Evolutionary conservation across 257 asterid species (phyloP), one percentile per base, ranked within the genome.

Genomic region (Capsicum pubescens): DNA sequence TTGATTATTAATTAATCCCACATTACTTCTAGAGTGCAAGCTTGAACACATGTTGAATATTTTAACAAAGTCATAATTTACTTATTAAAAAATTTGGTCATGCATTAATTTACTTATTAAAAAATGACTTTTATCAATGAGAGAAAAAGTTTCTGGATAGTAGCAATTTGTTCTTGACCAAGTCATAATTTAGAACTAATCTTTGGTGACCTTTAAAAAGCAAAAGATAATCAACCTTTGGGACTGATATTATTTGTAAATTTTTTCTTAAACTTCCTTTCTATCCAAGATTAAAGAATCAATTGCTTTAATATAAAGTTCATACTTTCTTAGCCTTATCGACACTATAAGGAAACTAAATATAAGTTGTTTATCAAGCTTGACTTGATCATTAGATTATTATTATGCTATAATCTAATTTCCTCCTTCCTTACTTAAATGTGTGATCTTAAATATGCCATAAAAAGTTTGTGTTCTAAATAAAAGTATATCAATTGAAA

Each of bases 261-360:
- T 1, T n/a, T 63, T 19, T 63, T 19, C 11, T 11, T 63, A 63
- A 19, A 39, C 5, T 35, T 5, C 17, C 44, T 7, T 9, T 44
- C 79, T 32, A 4, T 32, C 79, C 32, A 70, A 39, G 44, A 39
- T 39, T 39, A 39, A 70, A 70, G 15, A 44, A 21, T n/a, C 17
- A 74, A 50, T 74, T 19, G 80, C 19, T 50, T 48, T 74, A 50
- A 35, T 67, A 69, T 39, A 15, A 74, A 11, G 80, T 74, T 69
- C 32, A 69, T 69, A 2, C 2, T 42, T 39, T 39, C 9, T 44
- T 71, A 44, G 11, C 55, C 17, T 44, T 10, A n/a, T 71, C 79
- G 46, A n/a, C 16, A 6, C 13, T 44, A 17, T 46, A 46, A 71
- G 19, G 10, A 71, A 71, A 44, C 6, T 44, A 44, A 44, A 71